Percentiles rank a stretch among this genome's conserved stretches.
Conservation (phyloP, 495 filamentous ascomycete genomes). For the Aspergillus indologenus region DNA sequence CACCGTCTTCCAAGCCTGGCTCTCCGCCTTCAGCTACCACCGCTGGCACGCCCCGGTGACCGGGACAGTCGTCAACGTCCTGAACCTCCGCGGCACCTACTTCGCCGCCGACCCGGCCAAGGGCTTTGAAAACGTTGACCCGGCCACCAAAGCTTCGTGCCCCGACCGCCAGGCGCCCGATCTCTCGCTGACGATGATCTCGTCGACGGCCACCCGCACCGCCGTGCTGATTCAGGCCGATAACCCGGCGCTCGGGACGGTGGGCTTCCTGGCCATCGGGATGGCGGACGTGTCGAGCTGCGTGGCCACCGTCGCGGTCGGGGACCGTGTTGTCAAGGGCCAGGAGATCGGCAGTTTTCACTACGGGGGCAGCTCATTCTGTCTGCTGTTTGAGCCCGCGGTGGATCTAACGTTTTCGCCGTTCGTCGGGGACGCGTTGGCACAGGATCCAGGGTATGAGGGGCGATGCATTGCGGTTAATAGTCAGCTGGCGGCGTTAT, state of each 20-base stretch:
- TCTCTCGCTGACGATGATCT: conserved; percentile 46
- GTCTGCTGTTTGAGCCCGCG: conserved; percentile 51
- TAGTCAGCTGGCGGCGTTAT: background rate
- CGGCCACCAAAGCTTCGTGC: background rate
- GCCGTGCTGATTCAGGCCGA: conserved; percentile 65
- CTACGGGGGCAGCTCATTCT: conserved; percentile 49
- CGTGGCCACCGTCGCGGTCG: conserved; percentile 56
- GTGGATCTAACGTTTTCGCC: background rate
- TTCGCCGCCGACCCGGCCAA: conserved; percentile 43
- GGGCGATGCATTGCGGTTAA: background rate
- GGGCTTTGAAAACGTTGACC: background rate
- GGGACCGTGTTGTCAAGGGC: conserved; percentile 47
- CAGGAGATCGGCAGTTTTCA: conserved; percentile 37
- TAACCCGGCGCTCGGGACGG: conserved; percentile 54
- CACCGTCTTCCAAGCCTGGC: conserved; percentile 64
- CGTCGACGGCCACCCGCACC: conserved; percentile 49
- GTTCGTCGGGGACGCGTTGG: background rate
- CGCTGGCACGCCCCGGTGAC: conserved; percentile 63
- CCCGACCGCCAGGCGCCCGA: conserved; percentile 22
- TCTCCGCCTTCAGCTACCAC: conserved; percentile 61
- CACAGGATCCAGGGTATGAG: background rate
- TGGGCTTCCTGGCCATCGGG: conserved; percentile 58
- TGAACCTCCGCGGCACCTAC: conserved; percentile 59
- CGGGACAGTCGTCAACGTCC: conserved; percentile 51
- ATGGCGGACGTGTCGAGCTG: conserved; percentile 67